Evolutionary conservation across 306 rosid genomes (phyloP), one percentile per base, ranked within the genome.

Genomic region (Cucurbita ficifolia): DNA sequence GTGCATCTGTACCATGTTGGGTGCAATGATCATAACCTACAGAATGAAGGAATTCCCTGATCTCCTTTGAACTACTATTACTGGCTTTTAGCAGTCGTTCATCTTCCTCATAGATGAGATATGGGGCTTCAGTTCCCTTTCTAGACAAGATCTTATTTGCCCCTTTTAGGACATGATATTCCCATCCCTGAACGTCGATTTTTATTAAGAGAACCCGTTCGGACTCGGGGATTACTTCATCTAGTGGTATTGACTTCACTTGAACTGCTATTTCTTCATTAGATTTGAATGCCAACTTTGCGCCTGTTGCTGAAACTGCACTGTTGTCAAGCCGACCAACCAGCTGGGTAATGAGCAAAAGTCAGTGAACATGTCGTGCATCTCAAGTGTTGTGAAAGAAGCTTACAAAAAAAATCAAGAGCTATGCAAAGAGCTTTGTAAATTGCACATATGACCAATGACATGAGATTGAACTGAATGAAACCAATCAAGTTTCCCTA

Each of bases 181-280:
- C 99, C 99, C 99, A 95, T 22, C 99, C 99, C 80, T 95, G 99
- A 61, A 95, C 99, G 59, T 95, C 99, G 53, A 95, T 89, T 79
- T 95, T 95, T 35, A 95, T 87, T 76, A 91, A 75, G 72, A 95
- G 87, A 76, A 91, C 99, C 7, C 67, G 78, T 76, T 85, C 90
- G 3, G 89, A 81, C 59, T 88, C 82, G 0, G 87, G 96, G 79
- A 95, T 86, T 74, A 88, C 87, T 64, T 89, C 89, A 64, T 95
- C 92, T 40, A 91, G 92, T 38, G 96, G 99, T 42, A 91, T 74
- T 45, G 99, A 82, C 69, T 79, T 84, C 33, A 95, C 96, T 84
- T 91, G 88, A 78, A 95, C 79, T 72, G 84, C 96, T 76, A 91
- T 69, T 83, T 91, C 99, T 81, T 95, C 96, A 59, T 91, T 91